These are phyloP conservation scores for Myriangium duriaei DNA, from an alignment of 2,329 filamentous ascomycete genomes.

Conservation along the genomic window DNA sequence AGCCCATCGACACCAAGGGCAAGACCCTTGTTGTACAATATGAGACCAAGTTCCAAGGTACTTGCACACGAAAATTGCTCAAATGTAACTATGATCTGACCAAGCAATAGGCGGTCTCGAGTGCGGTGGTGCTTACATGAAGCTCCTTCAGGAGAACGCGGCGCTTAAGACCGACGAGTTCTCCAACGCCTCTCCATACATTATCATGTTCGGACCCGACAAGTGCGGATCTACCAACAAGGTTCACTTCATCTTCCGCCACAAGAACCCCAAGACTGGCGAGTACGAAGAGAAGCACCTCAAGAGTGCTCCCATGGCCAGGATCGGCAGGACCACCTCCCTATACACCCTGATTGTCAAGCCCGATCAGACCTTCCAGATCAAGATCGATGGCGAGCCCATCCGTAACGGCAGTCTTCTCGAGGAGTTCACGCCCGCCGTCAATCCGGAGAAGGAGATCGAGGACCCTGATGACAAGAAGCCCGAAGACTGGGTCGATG, in stretches of 20 bases:
- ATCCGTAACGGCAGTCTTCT: constrained; percentile 83
- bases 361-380: constrained; percentile 88
- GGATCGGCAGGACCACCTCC: constrained; percentile 81
- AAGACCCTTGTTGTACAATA: constrained; percentile 97
- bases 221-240: constrained; percentile 99
- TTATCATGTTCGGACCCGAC: constrained; percentile 99
- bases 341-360: constrained; percentile 96
- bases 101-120: constrained; percentile 64
- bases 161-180: constrained; percentile 96
- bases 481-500: constrained; percentile 91
- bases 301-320: constrained; percentile 66
- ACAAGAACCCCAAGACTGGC: constrained; percentile 99
- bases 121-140: constrained; percentile 97
- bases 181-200: constrained; percentile 90
- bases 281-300: constrained; percentile 99
- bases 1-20: constrained; percentile 92
- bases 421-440: constrained; percentile 83
- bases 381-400: constrained; percentile 81
- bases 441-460: constrained; percentile 92
- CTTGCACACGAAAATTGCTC: constrained; percentile 26
- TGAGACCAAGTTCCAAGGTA: constrained; percentile 97
- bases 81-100: constrained; percentile 12
- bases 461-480: constrained; percentile 88
- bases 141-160: constrained; percentile 96
- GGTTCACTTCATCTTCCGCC: constrained; percentile 95